These are phyloP conservation scores for Xylariaceae sp. DNA, from an alignment of 2,329 filamentous ascomycete species.

Conservation along the genomic window DNA sequence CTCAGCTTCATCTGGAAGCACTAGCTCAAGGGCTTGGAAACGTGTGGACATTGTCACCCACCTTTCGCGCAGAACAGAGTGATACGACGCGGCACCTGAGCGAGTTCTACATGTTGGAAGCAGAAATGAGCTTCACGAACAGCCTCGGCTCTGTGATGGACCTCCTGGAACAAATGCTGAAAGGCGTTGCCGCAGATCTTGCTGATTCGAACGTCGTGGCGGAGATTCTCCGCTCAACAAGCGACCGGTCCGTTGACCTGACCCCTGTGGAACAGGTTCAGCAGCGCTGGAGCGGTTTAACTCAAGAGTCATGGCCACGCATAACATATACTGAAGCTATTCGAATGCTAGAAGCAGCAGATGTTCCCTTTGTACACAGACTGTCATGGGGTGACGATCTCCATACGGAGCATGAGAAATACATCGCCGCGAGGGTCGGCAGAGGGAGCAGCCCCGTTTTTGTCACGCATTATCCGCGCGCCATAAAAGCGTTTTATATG, in stretches of 20 bases:
- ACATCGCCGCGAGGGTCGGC: constrained; percentile 61
- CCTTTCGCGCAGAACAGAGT: constrained; percentile 88
- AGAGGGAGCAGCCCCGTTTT: constrained; percentile 67
- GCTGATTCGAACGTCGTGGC: constrained; percentile 38
- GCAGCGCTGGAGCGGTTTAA: constrained; percentile 69
- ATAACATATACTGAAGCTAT: constrained; percentile 82
- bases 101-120: constrained; percentile 99
- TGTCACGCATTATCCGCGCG: constrained; percentile 86
- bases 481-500: constrained; percentile 93
- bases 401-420: constrained; percentile 90
- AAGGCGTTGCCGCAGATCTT: constrained; percentile 42
- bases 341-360: constrained; percentile 58
- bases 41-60: constrained; percentile 92
- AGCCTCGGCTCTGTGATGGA: constrained; percentile 69
- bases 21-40: constrained; percentile 82
- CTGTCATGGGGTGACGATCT: constrained; percentile 72
- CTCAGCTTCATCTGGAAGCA: constrained; percentile 90
- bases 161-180: constrained; percentile 75
- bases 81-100: constrained; percentile 91
- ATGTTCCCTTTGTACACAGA: constrained; percentile 60
- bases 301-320: constrained; percentile 63
- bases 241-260: constrained; percentile 41
- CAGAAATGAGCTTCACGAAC: constrained; percentile 76
- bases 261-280: constrained; percentile 50
- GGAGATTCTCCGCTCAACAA: constrained; percentile 41